Evolutionary conservation across 2,329 filamentous ascomycete genomes (phyloP).

Genomic region (Trichothecium roseum): DNA sequence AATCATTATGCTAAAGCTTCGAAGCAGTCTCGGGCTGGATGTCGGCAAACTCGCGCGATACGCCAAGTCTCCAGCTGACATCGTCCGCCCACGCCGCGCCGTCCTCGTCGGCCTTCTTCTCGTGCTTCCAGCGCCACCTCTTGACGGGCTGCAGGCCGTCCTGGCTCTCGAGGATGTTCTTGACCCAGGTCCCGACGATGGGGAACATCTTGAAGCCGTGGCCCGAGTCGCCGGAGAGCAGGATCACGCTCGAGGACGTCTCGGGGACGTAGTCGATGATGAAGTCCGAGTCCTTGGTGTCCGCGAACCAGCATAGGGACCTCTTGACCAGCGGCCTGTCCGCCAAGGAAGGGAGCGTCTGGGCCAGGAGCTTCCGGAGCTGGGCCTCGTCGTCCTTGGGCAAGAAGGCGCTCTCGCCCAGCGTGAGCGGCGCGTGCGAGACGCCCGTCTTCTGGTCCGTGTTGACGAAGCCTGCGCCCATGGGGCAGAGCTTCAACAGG

Average conservation of each 20-base stretch:
- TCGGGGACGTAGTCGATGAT: constrained; percentile 48
- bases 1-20: too few relatives aligned
- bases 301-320: constrained; percentile 52
- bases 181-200: constrained; percentile 41
- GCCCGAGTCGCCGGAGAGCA: constrained; percentile 47
- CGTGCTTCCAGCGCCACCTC: constrained; percentile 42
- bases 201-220: constrained; percentile 56
- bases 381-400: constrained; percentile 42
- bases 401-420: constrained; percentile 34
- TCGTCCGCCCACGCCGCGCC: constrained; percentile 6
- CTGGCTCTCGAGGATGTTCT: constrained; percentile 27
- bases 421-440: constrained; percentile 16
- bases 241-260: constrained; percentile 31
- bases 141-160: constrained; percentile 27
- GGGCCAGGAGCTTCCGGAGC: constrained; percentile 36
- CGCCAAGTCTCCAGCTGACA: constrained; percentile 23
- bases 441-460: constrained; percentile 16
- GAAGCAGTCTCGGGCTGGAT: neutral
- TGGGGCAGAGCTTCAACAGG: constrained; percentile 49
- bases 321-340: constrained; percentile 44
- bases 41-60: constrained; percentile 14
- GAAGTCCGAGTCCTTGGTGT: constrained; percentile 49
- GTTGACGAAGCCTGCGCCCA: constrained; percentile 47
- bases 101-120: neutral
- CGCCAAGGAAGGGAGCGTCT: constrained; percentile 41